Evolutionary conservation across 2,329 filamentous ascomycete genomes (phyloP).

Genomic region (Uncinocarpus reesii): DNA sequence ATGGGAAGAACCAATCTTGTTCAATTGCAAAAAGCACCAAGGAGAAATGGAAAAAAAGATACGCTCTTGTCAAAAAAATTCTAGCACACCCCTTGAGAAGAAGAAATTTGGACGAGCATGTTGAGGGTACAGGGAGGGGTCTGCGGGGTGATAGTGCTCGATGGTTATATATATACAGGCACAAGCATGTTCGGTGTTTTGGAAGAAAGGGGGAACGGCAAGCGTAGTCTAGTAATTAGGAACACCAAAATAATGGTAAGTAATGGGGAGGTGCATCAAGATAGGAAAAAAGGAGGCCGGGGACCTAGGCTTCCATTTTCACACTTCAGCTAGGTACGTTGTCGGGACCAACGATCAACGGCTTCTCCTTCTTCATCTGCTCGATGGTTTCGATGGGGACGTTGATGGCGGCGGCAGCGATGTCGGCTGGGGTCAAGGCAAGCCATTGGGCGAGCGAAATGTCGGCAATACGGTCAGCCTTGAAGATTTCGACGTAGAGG

Average conservation of each 20-base stretch:
- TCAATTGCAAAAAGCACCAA: not conserved
- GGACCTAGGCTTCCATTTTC: not conserved
- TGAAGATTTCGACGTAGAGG: slow-evolving; percentile 60
- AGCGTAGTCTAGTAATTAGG: not conserved
- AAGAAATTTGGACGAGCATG: not conserved
- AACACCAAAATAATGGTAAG: not conserved
- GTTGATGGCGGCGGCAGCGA: slow-evolving; percentile 52
- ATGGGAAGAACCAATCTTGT: no score
- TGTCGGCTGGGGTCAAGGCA: slow-evolving; percentile 53
- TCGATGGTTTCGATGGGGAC: slow-evolving; percentile 48
- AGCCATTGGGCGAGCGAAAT: slow-evolving; percentile 60
- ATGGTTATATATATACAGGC: slow-evolving; percentile 1
- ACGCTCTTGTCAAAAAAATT: slow-evolving; percentile 1
- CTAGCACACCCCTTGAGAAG: not conserved
- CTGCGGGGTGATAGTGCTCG: not conserved
- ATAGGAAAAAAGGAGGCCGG: not conserved
- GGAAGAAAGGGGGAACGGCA: not conserved
- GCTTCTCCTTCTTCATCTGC: slow-evolving; percentile 54
- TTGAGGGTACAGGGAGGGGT: not conserved
- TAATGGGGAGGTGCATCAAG: not conserved
- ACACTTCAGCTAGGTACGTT: not conserved
- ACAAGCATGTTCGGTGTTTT: not conserved
- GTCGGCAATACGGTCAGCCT: slow-evolving; percentile 55
- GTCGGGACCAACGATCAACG: slow-evolving; percentile 39
- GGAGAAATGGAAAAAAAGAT: not conserved